Evolutionary conservation across 1,284 basidiomycete species (phyloP), one percentile per base, ranked within the genome.

Genomic region (Heliocybe sulcata): DNA sequence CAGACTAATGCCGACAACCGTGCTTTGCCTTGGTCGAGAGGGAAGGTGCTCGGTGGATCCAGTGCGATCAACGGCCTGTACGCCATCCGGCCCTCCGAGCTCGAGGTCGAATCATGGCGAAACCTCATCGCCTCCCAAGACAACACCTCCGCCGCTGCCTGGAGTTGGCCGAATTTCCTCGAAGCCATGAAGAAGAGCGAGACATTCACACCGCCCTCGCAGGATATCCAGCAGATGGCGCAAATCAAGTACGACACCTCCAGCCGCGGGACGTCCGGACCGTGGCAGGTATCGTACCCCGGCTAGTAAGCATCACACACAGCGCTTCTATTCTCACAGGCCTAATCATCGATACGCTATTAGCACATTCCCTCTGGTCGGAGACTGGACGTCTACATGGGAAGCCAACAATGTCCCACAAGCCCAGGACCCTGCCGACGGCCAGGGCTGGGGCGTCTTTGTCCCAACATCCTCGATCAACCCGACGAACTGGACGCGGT

Each of bases 1-100:
- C 86, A 89, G 68, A 38, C 71, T 0, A 65, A 71, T 45, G 69
- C 75, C 1, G 65, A 62, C 42, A 69, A 72, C 58, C 68, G 73
- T 38, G 56, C 55, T 1, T 58, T 78, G 11, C 55, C 67, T 3
- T 87, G 84, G 83, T 80, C 84, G 0, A 73, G 85, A 56, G 81
- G 81, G 16, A 81, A 89, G 73, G 74, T 85, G 25, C 77, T 90
- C 22, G 88, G 88, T 53, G 88, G 89, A 19, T 86, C 78, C 2
- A 76, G 80, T 35, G 83, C 86, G 4, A 76, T 87, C 56, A 90
- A 90, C 69, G 88, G 85, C 55, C 75, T 88, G 69, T 90, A 87
- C 70, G 74, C 80, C 52, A 73, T 83, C 52, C 75, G 80, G 1
- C 80, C 81, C 8, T 75, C 76, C 26, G 60, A 75, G 45, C 59